Percentiles rank a stretch among this genome's conserved stretches.
Conservation (phyloP, 345 rosid genomes). For the Noccaea bulbosa region DNA sequence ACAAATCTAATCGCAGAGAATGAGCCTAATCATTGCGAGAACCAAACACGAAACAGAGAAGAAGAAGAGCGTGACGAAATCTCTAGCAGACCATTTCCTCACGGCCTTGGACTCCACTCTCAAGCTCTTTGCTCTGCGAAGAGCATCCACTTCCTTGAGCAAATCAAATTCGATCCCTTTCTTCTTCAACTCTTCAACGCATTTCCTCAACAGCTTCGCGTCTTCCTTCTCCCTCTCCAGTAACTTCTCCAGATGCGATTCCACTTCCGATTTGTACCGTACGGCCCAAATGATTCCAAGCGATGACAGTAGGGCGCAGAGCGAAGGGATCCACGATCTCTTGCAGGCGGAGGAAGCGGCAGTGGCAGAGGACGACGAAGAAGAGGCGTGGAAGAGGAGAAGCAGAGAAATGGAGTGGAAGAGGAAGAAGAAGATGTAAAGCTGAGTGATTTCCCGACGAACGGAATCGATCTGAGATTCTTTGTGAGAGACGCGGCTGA, state of each 20-base stretch:
- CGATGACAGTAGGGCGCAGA: slow-evolving; percentile 72
- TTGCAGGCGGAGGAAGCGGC: slow-evolving; percentile 44
- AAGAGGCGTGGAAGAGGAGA: slow-evolving; percentile 76
- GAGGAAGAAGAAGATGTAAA: slow-evolving; percentile 85
- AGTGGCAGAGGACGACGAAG: slow-evolving; percentile 17
- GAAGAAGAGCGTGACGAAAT: slow-evolving; percentile 78
- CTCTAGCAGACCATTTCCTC: slow-evolving; percentile 82
- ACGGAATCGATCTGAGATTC: slow-evolving; percentile 83
- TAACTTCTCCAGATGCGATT: slow-evolving; percentile 74
- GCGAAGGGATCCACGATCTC: slow-evolving; percentile 84
- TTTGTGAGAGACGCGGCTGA: slow-evolving; percentile 70
- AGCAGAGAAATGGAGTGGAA: slow-evolving; percentile 78
- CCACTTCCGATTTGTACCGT: slow-evolving; percentile 77
- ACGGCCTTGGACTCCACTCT: slow-evolving; percentile 67
- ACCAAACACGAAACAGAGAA: slow-evolving; percentile 73
- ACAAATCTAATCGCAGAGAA: slow-evolving; percentile 60
- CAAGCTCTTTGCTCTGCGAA: slow-evolving; percentile 93
- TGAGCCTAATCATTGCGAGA: slow-evolving; percentile 71
- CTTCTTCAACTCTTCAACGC: slow-evolving; percentile 91
- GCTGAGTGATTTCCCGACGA: slow-evolving; percentile 73
- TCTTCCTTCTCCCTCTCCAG: slow-evolving; percentile 92
- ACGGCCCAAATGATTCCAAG: slow-evolving; percentile 86
- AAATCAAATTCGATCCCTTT: slow-evolving; percentile 91
- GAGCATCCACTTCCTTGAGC: slow-evolving; percentile 90
- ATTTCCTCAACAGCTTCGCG: slow-evolving; percentile 69